A percentile compares a stretch with the other conserved stretches of the same genome.
Evolutionary conservation across 2,329 filamentous ascomycete genomes (phyloP).

Genomic region (Xylariaceae sp.): DNA sequence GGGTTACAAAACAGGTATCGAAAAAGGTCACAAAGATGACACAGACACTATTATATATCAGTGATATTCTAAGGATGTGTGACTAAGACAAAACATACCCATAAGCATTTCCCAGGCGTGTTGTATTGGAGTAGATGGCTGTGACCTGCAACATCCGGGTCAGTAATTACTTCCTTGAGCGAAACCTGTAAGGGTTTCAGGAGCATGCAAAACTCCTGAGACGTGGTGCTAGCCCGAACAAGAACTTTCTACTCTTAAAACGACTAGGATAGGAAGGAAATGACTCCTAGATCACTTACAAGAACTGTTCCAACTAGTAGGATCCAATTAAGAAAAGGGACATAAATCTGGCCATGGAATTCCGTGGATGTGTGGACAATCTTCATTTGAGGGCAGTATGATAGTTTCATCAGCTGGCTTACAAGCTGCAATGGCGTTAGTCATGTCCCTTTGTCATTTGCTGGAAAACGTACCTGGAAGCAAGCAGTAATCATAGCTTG

Average conservation of each 20-base stretch:
- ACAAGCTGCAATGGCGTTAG: constrained; percentile 37
- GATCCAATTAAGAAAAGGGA: constrained; percentile 78
- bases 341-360: constrained; percentile 79
- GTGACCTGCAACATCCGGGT: too few relatives aligned
- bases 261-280: too few relatives aligned
- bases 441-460: neutral
- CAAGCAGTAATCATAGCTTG: constrained; percentile 81
- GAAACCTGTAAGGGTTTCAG: too few relatives aligned
- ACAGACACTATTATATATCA: constrained; percentile 57
- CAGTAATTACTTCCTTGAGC: too few relatives aligned
- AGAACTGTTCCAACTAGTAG: constrained; percentile 78
- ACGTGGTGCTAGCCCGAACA: too few relatives aligned
- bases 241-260: too few relatives aligned
- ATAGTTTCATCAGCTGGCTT: constrained; percentile 65
- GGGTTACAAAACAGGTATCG: constrained; percentile 74
- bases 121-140: constrained; percentile 70
- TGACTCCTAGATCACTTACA: too few relatives aligned
- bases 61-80: neutral
- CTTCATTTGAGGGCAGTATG: constrained; percentile 79
- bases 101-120: constrained; percentile 74
- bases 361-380: constrained; percentile 72
- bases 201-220: too few relatives aligned
- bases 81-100: constrained; percentile 48
- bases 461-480: constrained; percentile 53
- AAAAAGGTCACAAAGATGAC: constrained; percentile 83